Base-by-base conservation (phyloP, 2,329 filamentous ascomycete species). In the Pseudocercospora crystallina region DNA sequence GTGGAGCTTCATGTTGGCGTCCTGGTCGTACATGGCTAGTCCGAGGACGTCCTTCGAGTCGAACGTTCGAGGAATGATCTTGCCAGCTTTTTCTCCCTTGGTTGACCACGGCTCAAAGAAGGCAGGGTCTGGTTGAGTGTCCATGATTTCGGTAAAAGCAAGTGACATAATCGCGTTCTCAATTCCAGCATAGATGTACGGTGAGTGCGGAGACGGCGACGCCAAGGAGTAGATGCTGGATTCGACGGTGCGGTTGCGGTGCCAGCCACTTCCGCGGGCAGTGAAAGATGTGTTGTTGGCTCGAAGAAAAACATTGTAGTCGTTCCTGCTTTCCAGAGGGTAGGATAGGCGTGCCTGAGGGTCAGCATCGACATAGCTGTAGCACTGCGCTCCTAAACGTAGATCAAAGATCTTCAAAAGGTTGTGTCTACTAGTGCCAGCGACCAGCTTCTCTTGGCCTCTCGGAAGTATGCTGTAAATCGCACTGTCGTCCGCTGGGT, bases 401-500 rank as follows among this genome's bases (percentile, higher is more conserved):
- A 86, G 63, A 58, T 86, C 82, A 57, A 83, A 86, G 4, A 84
- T 70, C 58, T 85, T 85, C 38, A 86, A 67, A 43, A 84, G 71
- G 38, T 75, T 78, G 63, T 85, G 79, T 42, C 77, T 73, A 2
- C 77, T 76, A 1, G 77, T 76, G 17, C 83, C 83, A 9, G 77
- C 79, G 8, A 84, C 62, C 47, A 86, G 76, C 2, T 76, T 73
- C 57, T 84, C 78, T 14, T 76, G 74, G 2, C 80, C 80, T 43
- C 83, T 76, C 0, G 77, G 69, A 1, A 80, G 74, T 12, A 86
- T 72, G 14, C 80, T 80, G 61, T 84, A 84, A 5, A 84, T 75
- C 0, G 80, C 72, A 13, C 78, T 79, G 53, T 78, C 73, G 57
- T 85, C 82, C 2, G 80, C 79, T 1, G 75, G 71, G 59, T 85